A percentile compares a stretch with the other conserved stretches of the same genome.
These are phyloP conservation scores for Thelephora aurantiotincta DNA, from an alignment of 768 basidiomycete species.

Conservation along the genomic window DNA sequence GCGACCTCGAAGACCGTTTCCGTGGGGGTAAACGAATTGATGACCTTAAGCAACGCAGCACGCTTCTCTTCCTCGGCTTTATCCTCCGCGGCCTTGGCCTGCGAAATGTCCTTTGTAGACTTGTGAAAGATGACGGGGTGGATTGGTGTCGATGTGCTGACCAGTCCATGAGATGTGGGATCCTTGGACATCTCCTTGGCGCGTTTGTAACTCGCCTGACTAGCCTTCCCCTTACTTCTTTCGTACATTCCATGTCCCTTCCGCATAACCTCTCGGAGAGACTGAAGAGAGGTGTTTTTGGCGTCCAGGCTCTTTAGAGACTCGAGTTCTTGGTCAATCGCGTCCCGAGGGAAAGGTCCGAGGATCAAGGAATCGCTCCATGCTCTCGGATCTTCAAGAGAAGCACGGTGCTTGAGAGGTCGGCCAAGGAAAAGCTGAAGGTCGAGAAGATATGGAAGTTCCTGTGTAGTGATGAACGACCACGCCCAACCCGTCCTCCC, in stretches of 20 bases:
- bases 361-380: conserved; percentile 67
- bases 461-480: conserved; percentile 78
- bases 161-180: conserved; percentile 47
- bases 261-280: conserved; percentile 68
- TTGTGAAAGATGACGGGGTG: conserved; percentile 54
- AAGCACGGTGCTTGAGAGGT: conserved; percentile 45
- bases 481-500: conserved; percentile 94
- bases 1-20: conserved; percentile 92
- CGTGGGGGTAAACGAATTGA: conserved; percentile 69
- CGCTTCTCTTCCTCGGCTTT: conserved; percentile 34
- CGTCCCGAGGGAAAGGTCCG: conserved; percentile 69
- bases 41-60: conserved; percentile 52
- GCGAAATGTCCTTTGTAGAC: conserved; percentile 18
- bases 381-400: conserved; percentile 36
- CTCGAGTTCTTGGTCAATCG: conserved; percentile 75
- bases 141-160: conserved; percentile 44
- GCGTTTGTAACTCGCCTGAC: conserved; percentile 69
- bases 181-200: conserved; percentile 75
- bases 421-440: conserved; percentile 85
- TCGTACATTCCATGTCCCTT: conserved; percentile 92
- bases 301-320: conserved; percentile 56
- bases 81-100: conserved; percentile 19
- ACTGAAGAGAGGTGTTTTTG: conserved; percentile 45
- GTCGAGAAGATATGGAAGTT: conserved; percentile 85
- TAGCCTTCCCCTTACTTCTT: conserved; percentile 83